Conservation (phyloP, 805 yeast genomes). For the Cephaloascus fragrans region DNA sequence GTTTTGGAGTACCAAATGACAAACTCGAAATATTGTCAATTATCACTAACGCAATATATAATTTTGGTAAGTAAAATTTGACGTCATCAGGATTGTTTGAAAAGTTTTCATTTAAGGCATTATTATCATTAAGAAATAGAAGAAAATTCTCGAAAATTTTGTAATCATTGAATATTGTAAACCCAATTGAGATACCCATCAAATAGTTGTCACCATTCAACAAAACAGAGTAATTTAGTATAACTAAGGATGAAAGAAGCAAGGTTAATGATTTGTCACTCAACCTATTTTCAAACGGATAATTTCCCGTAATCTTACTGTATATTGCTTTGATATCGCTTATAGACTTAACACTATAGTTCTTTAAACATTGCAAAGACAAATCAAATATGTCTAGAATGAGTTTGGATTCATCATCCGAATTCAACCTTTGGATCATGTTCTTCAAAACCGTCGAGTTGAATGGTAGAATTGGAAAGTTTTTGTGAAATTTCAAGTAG, state of each 20-base stretch:
- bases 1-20: conserved; percentile 36
- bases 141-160: conserved; percentile 33
- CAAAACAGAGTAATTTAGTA: conserved; percentile 46
- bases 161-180: conserved; percentile 49
- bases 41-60: conserved; percentile 36
- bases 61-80: conserved; percentile 24
- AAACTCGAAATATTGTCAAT: conserved; percentile 45
- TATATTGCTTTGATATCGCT: conserved; percentile 23
- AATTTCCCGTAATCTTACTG: conserved; percentile 21
- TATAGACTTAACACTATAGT: conserved; percentile 21
- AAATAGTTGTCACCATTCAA: conserved; percentile 54
- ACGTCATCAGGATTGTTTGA: conserved; percentile 13
- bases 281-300: conserved; percentile 15
- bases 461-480: conserved; percentile 36
- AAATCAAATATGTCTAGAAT: conserved; percentile 31
- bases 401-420: conserved; percentile 17
- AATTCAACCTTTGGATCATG: conserved; percentile 10
- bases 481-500: conserved; percentile 30
- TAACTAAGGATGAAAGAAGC: conserved; percentile 25
- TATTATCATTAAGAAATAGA: conserved; percentile 8
- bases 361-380: conserved; percentile 26
- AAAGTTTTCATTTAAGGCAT: not conserved
- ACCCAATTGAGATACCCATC: conserved; percentile 43
- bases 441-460: conserved; percentile 15
- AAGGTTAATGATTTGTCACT: not conserved